Base-by-base conservation (phyloP, 768 basidiomycete genomes). In the Hericium erinaceus region DNA sequence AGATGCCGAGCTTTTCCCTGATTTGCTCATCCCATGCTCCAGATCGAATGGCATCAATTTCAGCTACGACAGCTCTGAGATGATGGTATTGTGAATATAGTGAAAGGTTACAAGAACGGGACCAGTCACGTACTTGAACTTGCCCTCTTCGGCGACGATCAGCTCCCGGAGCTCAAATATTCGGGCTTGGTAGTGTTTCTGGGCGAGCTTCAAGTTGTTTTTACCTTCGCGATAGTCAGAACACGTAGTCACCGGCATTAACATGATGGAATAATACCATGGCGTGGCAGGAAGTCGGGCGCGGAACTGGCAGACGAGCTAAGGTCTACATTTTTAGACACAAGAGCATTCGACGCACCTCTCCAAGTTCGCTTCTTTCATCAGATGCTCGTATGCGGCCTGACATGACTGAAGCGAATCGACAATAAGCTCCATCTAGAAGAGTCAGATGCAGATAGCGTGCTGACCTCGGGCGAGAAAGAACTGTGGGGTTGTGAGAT, bases 31-130 rank as follows among this genome's bases (percentile, higher is more conserved):
- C 86, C 80, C 83, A 82, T 54, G 71, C 69, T 1, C 90, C 89
- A 12, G 77, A 73, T 26, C 84, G 83, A 59, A 93, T 87, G 2
- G 83, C 82, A 52, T 89, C 82, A 48, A 94, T 89, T 70, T 95
- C 92, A 3, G 77, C 71, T 18, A 84, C 76, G 13, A 93, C 74
- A 38, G 70, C 71, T 69, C 91, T 92, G 59, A 7, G 26, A 22
- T 40, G 18, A 26, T n/a, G 16, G 51, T 38, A 26, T 56, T n/a
- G 24, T 20, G 39, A 28, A 22, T n/a, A 9, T 7, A 54, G 28
- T 20, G 56, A 22, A 40, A 44, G 33, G 33, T 8, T 33, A 10
- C 33, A 10, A 33, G 33, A 10, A 33, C 33, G 33, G 33, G 33
- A 33, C 33, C 6, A 33, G 9, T 33, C 33, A 33, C 78, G 26